Conservation (phyloP, 2,329 filamentous ascomycete species). For the Claviceps sorghi region DNA sequence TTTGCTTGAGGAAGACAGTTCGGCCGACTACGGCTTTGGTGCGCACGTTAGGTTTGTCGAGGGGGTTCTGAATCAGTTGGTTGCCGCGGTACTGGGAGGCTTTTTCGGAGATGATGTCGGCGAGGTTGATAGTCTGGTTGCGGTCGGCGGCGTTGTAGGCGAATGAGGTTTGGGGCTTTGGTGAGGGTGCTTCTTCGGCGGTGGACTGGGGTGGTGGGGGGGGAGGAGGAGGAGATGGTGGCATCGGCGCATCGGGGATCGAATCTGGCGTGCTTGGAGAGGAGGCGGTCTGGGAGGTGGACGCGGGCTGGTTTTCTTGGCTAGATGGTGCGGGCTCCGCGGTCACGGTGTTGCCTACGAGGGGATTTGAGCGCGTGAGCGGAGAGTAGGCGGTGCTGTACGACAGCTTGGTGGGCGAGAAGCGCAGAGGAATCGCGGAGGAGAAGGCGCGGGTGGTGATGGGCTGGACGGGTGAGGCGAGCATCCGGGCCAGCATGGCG, state of each 20-base stretch:
- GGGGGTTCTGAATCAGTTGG: constrained; percentile 12
- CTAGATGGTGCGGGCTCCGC: constrained; percentile 6
- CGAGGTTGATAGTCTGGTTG: constrained; percentile 17
- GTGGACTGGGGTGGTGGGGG: constrained; percentile 5
- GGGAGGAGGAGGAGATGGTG: constrained; percentile 8
- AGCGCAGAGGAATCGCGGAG: constrained; percentile 17
- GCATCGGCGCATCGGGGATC: constrained; percentile 7
- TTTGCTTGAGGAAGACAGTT: constrained; percentile 23
- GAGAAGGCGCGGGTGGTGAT: constrained; percentile 16
- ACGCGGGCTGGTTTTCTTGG: constrained; percentile 5
- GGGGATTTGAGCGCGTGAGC: constrained; percentile 15
- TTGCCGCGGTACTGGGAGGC: constrained; percentile 11
- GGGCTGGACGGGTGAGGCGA: constrained; percentile 9
- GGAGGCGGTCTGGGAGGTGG: not conserved
- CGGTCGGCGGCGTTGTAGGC: constrained; percentile 9
- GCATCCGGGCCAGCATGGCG: constrained; percentile 18
- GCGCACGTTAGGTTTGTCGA: constrained; percentile 15
- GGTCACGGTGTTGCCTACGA: constrained; percentile 15
- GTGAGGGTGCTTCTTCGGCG: not conserved
- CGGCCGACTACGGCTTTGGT: constrained; percentile 22
- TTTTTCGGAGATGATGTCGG: constrained; percentile 21
- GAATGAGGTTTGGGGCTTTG: not conserved
- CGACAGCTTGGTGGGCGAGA: constrained; percentile 5
- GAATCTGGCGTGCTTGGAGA: not conserved
- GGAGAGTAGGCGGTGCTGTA: not conserved